These are phyloP conservation scores for Baudoinia panamericana DNA, from an alignment of 495 filamentous ascomycete genomes.

Conservation along the genomic window DNA sequence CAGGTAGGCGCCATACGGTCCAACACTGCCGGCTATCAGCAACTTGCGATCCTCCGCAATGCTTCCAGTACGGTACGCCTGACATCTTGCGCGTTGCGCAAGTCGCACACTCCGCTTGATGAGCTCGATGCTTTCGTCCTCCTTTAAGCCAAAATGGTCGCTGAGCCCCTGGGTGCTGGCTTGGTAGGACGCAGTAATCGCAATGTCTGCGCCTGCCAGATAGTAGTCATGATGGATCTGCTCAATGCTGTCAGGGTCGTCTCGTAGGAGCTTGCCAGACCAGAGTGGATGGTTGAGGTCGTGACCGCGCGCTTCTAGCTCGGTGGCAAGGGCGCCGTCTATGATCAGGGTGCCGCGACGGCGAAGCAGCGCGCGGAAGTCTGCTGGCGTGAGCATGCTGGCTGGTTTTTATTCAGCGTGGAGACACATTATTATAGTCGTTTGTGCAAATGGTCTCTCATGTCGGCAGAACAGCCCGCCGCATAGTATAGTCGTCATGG, in stretches of 20 bases:
- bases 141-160: conserved; percentile 15
- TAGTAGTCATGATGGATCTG: conserved; percentile 25
- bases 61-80: conserved; percentile 3
- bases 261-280: conserved; percentile 23
- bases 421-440: not conserved
- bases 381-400: conserved; percentile 9
- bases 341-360: conserved; percentile 10
- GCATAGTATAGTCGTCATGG: too few relatives aligned
- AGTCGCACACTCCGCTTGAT: conserved; percentile 25
- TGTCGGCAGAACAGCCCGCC: too few relatives aligned
- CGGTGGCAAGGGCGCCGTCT: conserved; percentile 29
- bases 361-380: conserved; percentile 6
- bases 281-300: conserved; percentile 24
- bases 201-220: conserved; percentile 25
- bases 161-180: conserved; percentile 22
- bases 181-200: conserved; percentile 29
- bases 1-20: conserved; percentile 28
- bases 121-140: conserved; percentile 13
- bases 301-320: conserved; percentile 23
- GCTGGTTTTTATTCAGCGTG: too few relatives aligned
- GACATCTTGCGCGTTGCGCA: conserved; percentile 19
- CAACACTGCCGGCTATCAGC: conserved; percentile 25
- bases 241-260: conserved; percentile 20
- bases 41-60: conserved; percentile 4
- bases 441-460: not conserved